phyloP scores from a whole-genome alignment of 768 basidiomycete species.

The Tylopilus plumbeoviolaceoides region DNA sequence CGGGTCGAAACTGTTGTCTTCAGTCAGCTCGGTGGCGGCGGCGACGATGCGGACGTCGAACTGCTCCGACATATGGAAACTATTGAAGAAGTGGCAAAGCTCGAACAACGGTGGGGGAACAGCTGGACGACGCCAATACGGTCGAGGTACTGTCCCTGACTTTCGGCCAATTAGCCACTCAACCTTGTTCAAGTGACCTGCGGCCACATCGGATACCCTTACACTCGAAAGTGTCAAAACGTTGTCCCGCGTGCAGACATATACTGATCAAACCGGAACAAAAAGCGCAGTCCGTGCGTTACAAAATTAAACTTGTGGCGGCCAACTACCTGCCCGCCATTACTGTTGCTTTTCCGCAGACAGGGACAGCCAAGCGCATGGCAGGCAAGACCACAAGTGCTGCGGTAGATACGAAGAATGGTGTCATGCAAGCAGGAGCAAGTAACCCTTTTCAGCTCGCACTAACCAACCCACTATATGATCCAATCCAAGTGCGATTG shows the following conservation, averaged over 20 bases:
- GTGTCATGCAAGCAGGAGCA: constrained; percentile 62
- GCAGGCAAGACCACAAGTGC: constrained; percentile 34
- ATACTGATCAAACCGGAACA: constrained; percentile 98
- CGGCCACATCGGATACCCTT: constrained; percentile 88
- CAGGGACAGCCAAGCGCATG: constrained; percentile 36
- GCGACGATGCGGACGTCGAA: constrained; percentile 68
- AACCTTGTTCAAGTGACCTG: constrained; percentile 53
- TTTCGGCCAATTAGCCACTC: background rate
- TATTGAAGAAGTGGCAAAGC: constrained; percentile 55
- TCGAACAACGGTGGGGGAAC: constrained; percentile 78
- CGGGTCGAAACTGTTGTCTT: constrained; percentile 61
- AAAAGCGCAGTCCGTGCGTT: constrained; percentile 90
- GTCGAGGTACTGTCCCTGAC: constrained; percentile 43
- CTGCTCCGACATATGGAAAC: constrained; percentile 62
- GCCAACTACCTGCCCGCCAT: constrained; percentile 92
- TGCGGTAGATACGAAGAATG: constrained; percentile 35
- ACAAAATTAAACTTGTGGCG: constrained; percentile 97
- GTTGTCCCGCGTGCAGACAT: constrained; percentile 90
- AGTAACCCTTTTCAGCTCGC: constrained; percentile 88
- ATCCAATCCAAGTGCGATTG: constrained; percentile 89
- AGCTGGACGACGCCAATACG: constrained; percentile 73
- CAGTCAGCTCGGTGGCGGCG: constrained; percentile 50
- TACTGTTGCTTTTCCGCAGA: constrained; percentile 62
- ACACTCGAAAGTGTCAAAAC: constrained; percentile 91
- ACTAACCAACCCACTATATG: constrained; percentile 92